Evolutionary conservation across 1,284 basidiomycete species (phyloP), one percentile per base, ranked within the genome.

Genomic region (Farysia itapuensis): DNA sequence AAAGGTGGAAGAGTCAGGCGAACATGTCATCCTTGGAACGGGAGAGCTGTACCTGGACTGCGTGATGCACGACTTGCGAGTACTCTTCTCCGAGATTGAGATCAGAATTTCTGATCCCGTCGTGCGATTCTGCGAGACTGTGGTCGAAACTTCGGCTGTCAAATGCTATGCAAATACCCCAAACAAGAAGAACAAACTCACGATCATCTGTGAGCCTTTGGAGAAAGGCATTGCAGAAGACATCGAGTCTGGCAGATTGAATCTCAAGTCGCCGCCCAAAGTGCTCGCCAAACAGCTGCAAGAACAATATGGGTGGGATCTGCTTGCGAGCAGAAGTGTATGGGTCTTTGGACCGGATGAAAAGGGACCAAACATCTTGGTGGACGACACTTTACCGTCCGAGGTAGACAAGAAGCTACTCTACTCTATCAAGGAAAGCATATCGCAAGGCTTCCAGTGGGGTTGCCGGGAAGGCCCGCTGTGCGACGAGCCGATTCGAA

Each of bases 391-490:
- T 1, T 79, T 98, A 35, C 94, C 95, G 4, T 90, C 88, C 14
- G 90, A 96, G 80, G 90, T 89, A 35, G 94, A 99, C 80, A 96
- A 96, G 79, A 95, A 92, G 78, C 72, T 91, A 50, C 79, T 99
- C 44, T 85, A 84, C 26, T 86, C 86, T 13, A 89, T 97, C 40
- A 92, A 87, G 78, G 94, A 98, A 69, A 88, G 90, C 65, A 87
- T 98, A 74, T 94, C 91, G 79, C 95, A 98, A 79, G 95, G 95
- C 24, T 99, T 98, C 86, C 95, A 96, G 77, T 98, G 95, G 95
- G 95, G 90, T 45, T 86, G 94, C 37, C 82, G 94, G 34, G 95
- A 99, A 80, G 95, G 95, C 1, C 95, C 95, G 16, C 76, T 99
- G 39, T 96, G 93, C 74, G 95, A 98, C 76, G 95, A 99, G 80